Base-by-base conservation (phyloP, 1,139 yeast genomes). In the Pichia sp. region DNA sequence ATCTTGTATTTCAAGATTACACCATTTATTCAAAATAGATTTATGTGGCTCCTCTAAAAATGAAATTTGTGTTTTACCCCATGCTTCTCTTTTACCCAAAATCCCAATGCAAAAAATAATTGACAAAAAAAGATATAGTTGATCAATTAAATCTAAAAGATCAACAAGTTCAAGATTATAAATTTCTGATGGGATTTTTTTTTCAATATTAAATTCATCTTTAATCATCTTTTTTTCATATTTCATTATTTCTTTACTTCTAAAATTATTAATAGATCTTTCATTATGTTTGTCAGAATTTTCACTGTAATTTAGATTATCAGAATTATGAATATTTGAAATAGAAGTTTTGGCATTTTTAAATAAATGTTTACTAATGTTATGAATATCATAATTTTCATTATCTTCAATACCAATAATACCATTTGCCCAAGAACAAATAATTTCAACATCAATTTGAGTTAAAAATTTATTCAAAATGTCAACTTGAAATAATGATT, bases 31-130 rank as follows among this genome's bases (percentile, higher is more conserved):
- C 31, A 60, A 39, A 3, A 45, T 46, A 28, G 37, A 42, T 38
- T 55, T 58, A 28, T 54, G 44, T 30, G 52, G 52, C 6, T 33
- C 18, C 3, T 56, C 53, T 7, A 58, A 48, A 44, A 55, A 60
- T 35, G 55, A 54, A 27, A 58, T 42, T 44, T 59, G 60, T 0
- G 61, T 55, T 40, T 55, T 46, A 4, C 63, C 62, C 61, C 60
- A 60, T 4, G 63, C 59, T 51, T 52, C 53, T 35, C 60, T 41
- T n/a, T 53, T 56, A 6, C 61, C 58, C 7, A 62, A 47, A 3
- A 59, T 55, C 9, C 62, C 55, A 39, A 54, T 45, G 26, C 55
- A 55, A 33, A 60, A 45, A 3, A 60, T 35, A 10, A 60, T 34
- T 18, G 60, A 58, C 40, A 57, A 55, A 28, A 53, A 52, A 26